Conservation (phyloP, 129 eudicot species). For the Chrysanthemum seticuspe region DNA sequence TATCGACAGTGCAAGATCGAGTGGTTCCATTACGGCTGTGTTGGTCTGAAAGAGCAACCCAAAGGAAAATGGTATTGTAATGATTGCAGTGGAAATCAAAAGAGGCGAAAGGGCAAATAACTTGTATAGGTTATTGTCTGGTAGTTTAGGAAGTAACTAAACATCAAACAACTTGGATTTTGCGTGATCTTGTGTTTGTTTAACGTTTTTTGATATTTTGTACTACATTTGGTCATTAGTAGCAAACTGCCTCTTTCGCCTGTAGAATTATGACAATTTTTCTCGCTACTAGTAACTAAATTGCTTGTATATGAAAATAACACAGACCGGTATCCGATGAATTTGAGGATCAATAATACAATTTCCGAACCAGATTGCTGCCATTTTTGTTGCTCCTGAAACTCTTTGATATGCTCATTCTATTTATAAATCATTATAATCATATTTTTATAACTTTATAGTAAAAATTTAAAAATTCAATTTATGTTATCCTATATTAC, state of each 20-base stretch:
- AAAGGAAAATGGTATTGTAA: conserved; percentile 92
- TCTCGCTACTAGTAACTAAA: not conserved
- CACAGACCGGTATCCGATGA: not conserved
- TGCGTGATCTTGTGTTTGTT: not conserved
- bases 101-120: conserved; percentile 65
- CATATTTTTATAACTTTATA: no score
- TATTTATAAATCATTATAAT: no score
- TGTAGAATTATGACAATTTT: no score
- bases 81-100: conserved; percentile 61
- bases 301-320: not conserved
- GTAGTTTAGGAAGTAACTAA: conserved; percentile 22
- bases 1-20: conserved; percentile 81
- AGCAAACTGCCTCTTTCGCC: not conserved
- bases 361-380: no score
- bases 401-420: no score
- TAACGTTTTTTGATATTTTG: not conserved
- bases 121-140: not conserved
- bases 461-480: no score
- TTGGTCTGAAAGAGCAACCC: conserved; percentile 74
- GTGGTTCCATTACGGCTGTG: conserved; percentile 91
- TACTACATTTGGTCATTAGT: conserved; percentile 20
- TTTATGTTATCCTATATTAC: no score
- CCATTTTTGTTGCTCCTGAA: no score
- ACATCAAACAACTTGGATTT: conserved; percentile 4
- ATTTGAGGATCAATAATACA: not conserved